phyloP scores from a whole-genome alignment of 805 yeast genomes.

The Phaffomyces antillensis region DNA sequence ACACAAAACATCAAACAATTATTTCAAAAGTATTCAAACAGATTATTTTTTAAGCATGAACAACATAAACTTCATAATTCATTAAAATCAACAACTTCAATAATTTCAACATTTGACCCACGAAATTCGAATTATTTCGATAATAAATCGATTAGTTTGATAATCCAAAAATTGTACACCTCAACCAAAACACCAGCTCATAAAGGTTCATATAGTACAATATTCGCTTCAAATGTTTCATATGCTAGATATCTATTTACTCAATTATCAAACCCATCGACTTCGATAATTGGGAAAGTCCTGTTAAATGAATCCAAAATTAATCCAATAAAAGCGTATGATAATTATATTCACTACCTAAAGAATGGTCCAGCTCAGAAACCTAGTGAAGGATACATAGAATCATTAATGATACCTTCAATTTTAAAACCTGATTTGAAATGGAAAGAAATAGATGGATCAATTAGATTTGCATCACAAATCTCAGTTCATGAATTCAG shows the following conservation, averaged over 20 bases:
- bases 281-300: slow-evolving; percentile 15
- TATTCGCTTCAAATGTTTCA: slow-evolving; percentile 9
- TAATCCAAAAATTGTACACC: slow-evolving; percentile 11
- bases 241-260: slow-evolving; percentile 19
- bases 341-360: slow-evolving; percentile 20
- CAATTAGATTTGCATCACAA: slow-evolving; percentile 44
- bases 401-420: slow-evolving; percentile 45
- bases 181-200: background rate
- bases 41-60: slow-evolving; percentile 2
- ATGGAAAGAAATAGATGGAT: slow-evolving; percentile 35
- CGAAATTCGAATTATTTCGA: slow-evolving; percentile 6
- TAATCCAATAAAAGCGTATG: slow-evolving; percentile 25
- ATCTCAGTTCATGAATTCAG: slow-evolving; percentile 54
- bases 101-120: background rate
- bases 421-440: slow-evolving; percentile 21
- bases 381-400: slow-evolving; percentile 27
- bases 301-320: slow-evolving; percentile 26
- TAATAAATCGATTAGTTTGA: slow-evolving; percentile 11
- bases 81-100: background rate
- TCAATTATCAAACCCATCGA: slow-evolving; percentile 11
- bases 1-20: background rate
- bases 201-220: background rate
- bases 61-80: slow-evolving; percentile 1
- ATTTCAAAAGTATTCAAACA: background rate
- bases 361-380: slow-evolving; percentile 15